Evolutionary conservation across 371 early-diverging fungal species (phyloP).

Genomic region (Homolaphlyctis polyrhiza): DNA sequence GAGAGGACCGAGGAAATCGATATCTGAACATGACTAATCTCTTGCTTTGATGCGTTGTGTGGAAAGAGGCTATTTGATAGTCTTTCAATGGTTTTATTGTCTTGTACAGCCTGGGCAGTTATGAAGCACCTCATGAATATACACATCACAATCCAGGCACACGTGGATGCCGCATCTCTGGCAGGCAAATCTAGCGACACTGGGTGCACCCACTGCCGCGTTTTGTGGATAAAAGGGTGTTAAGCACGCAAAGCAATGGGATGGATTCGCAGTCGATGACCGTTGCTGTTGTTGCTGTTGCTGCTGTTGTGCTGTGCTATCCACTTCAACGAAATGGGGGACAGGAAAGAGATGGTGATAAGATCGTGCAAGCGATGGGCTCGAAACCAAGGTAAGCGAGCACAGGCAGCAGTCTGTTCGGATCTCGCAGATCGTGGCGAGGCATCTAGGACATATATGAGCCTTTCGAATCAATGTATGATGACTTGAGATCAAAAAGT

Average conservation of each 20-base stretch:
- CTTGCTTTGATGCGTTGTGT: no score
- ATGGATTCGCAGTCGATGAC: conserved; percentile 6
- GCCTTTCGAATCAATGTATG: conserved; percentile 70
- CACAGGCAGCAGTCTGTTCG: conserved; percentile 95
- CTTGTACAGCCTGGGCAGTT: conserved; percentile 84
- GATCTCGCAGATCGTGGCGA: conserved; percentile 77
- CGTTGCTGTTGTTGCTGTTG: not conserved
- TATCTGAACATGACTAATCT: no score
- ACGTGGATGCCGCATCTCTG: conserved; percentile 72
- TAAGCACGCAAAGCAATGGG: conserved; percentile 28
- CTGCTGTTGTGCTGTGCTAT: not conserved
- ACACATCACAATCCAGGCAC: conserved; percentile 91
- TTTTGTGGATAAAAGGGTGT: conserved; percentile 15
- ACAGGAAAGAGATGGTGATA: conserved; percentile 95
- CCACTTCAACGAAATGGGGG: conserved; percentile 35
- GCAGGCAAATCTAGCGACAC: conserved; percentile 56
- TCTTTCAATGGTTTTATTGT: no score
- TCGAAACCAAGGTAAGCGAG: conserved; percentile 81
- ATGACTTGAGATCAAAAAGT: conserved; percentile 69
- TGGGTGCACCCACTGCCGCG: not conserved
- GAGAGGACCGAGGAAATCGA: no score
- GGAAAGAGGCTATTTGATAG: no score
- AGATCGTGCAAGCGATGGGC: conserved; percentile 89
- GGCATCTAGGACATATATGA: conserved; percentile 84
- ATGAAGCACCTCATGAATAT: conserved; percentile 88